These are phyloP conservation scores for Magnolia changhungtana DNA, from an alignment of 164 flowering plant genomes.

Conservation along the genomic window DNA sequence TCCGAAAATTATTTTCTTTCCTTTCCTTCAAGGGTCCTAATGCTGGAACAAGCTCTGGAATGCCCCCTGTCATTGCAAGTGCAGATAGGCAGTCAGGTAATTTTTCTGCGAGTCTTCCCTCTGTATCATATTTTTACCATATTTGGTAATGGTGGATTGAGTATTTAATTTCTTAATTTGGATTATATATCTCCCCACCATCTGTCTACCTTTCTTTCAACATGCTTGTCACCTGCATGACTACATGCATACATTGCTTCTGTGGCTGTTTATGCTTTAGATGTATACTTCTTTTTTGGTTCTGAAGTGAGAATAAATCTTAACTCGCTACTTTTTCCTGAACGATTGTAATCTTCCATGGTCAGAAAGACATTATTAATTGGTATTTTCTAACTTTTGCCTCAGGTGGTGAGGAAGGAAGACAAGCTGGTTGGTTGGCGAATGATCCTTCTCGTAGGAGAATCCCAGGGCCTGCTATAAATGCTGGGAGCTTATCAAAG, in stretches of 20 bases:
- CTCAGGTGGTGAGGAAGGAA: constrained; percentile 61
- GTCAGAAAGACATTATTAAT: neutral
- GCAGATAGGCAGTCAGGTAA: constrained; percentile 59
- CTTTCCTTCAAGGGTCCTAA: constrained; percentile 40
- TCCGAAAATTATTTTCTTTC: constrained; percentile 9
- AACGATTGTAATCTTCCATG: neutral
- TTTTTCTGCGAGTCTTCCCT: too few species aligned
- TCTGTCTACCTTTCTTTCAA: neutral
- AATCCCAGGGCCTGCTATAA: constrained; percentile 47
- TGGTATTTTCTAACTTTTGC: neutral
- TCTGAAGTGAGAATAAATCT: neutral
- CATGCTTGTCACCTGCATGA: neutral
- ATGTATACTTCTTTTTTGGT: neutral
- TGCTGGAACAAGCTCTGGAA: constrained; percentile 71
- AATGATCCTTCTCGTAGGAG: constrained; percentile 60
- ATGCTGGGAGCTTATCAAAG: constrained; percentile 53
- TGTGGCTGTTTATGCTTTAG: neutral
- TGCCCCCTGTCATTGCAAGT: constrained; percentile 45
- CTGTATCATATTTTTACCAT: too few species aligned
- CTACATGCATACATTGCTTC: neutral
- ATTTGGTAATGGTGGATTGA: too few species aligned
- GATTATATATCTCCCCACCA: neutral
- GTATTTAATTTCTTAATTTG: neutral
- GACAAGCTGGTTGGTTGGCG: constrained; percentile 45
- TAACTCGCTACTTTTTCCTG: neutral